Base-by-base conservation (phyloP, 2,329 filamentous ascomycete species). In the Fusarium brachygibbosum region DNA sequence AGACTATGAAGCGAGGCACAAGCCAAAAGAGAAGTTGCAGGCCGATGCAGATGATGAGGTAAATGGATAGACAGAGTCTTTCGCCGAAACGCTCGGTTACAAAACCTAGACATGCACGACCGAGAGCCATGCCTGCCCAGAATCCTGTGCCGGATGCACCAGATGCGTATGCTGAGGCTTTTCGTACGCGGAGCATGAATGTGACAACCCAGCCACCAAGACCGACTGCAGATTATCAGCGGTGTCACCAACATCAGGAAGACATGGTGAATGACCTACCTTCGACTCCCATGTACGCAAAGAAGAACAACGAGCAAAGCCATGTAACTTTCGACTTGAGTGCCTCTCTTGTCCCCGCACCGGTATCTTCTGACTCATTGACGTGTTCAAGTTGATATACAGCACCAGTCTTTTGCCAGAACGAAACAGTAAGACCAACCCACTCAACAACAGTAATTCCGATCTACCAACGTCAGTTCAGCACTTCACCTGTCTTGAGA, bases 191-290 rank as follows among this genome's bases (percentile, higher is more conserved):
- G 8, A 93, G 87, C 91, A 94, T 94, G 76, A 94, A 94, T 0
- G 89, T 90, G 34, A 93, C 90, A 34, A 94, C 89, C 92, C 92
- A 95, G 6, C 92, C 92, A 23, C 91, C 91, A 2, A 93, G 83
- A 0, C 88, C 89, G 50, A 91, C 80, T 82, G 17, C 1, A 19
- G 2, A 5, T 19, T 19, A 5, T 77, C 63, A n/a, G n/a, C n/a
- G n/a, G n/a, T n/a, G n/a, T n/a, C n/a, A n/a, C n/a, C n/a, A n/a
- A n/a, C n/a, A n/a, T n/a, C n/a, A n/a, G n/a, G n/a, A n/a, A n/a
- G n/a, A n/a, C n/a, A n/a, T n/a, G n/a, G n/a, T n/a, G n/a, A n/a
- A n/a, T n/a, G n/a, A n/a, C n/a, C n/a, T n/a, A n/a, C 80, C 89
- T 79, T 94, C 92, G 0, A 89, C 84, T 1, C 92, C 92, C 21